These are phyloP conservation scores for Tetramitus jugosus DNA, from an alignment of 208 protist genomes.

Conservation along the genomic window DNA sequence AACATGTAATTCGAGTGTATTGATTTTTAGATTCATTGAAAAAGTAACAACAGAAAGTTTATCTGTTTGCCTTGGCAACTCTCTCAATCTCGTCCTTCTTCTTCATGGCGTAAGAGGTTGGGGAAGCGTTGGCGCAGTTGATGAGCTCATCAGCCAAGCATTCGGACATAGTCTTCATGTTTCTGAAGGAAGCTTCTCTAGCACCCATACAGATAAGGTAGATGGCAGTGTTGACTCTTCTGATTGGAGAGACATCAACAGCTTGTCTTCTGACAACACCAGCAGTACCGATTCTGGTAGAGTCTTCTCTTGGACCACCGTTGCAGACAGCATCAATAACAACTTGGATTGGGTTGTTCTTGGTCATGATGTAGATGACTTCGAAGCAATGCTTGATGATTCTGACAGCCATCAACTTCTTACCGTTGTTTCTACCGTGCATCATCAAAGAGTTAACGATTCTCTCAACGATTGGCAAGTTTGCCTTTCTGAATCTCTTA, in stretches of 20 bases:
- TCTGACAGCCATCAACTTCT: constrained; percentile 97
- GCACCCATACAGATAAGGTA: constrained; percentile 95
- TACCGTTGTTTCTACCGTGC: constrained; percentile 98
- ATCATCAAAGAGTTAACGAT: constrained; percentile 95
- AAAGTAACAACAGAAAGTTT: too few relatives aligned
- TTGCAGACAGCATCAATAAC: constrained; percentile 97
- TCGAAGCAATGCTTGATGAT: constrained; percentile 98
- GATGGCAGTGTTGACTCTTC: constrained; percentile 97
- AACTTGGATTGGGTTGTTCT: constrained; percentile 97
- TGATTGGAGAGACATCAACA: constrained; percentile 99
- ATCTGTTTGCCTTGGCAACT: constrained; percentile 99
- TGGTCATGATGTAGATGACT: constrained; percentile 97
- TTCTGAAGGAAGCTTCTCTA: constrained; percentile 95
- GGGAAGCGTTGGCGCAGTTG: constrained; percentile 93
- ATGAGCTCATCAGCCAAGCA: constrained; percentile 99
- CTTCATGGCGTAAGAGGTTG: constrained; percentile 99
- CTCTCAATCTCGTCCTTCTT: constrained; percentile 99
- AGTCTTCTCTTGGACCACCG: constrained; percentile 98
- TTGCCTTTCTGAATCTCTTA: constrained; percentile 97
- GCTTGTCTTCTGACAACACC: constrained; percentile 98
- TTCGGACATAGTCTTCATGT: constrained; percentile 99
- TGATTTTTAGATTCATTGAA: too few relatives aligned
- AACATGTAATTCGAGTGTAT: too few relatives aligned
- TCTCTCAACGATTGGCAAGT: constrained; percentile 86
- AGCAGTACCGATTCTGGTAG: constrained; percentile 97